phyloP scores from a whole-genome alignment of 495 filamentous ascomycete species.

The Cairneyella variabilis region DNA sequence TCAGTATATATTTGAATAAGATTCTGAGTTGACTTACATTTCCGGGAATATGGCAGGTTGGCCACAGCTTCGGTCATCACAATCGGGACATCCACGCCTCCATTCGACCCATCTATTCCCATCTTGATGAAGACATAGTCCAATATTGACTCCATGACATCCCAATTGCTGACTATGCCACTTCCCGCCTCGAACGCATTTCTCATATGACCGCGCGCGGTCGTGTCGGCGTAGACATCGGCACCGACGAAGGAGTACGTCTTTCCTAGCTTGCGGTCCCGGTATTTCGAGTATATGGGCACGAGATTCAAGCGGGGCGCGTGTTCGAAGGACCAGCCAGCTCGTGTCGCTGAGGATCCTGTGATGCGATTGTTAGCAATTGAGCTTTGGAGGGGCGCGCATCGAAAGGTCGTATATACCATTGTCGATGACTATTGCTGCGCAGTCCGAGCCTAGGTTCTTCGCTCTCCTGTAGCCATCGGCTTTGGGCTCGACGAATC shows the following conservation, averaged over 20 bases:
- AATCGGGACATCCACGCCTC: constrained; percentile 76
- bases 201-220: constrained; percentile 82
- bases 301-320: constrained; percentile 74
- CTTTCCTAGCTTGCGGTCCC: constrained; percentile 85
- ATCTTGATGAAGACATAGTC: constrained; percentile 93
- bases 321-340: constrained; percentile 90
- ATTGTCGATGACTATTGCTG: constrained; percentile 97
- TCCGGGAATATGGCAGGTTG: constrained; percentile 79
- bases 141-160: constrained; percentile 87
- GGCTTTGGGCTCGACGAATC: constrained; percentile 60
- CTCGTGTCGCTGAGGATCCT: constrained; percentile 86
- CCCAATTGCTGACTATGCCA: constrained; percentile 94
- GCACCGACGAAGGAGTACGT: constrained; percentile 86
- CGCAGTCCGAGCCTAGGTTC: constrained; percentile 37
- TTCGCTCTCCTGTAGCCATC: constrained; percentile 64
- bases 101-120: constrained; percentile 71
- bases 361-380: constrained; percentile 10
- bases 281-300: constrained; percentile 88
- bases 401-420: constrained; percentile 48
- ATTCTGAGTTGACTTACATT: constrained; percentile 53
- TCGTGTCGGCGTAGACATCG: constrained; percentile 91
- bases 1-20: neutral
- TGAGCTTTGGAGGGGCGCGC: constrained; percentile 1
- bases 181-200: constrained; percentile 87
- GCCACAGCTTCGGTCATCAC: constrained; percentile 96